Base-by-base conservation (phyloP, 2,329 filamentous ascomycete genomes). In the Bipolaris sorokiniana region DNA sequence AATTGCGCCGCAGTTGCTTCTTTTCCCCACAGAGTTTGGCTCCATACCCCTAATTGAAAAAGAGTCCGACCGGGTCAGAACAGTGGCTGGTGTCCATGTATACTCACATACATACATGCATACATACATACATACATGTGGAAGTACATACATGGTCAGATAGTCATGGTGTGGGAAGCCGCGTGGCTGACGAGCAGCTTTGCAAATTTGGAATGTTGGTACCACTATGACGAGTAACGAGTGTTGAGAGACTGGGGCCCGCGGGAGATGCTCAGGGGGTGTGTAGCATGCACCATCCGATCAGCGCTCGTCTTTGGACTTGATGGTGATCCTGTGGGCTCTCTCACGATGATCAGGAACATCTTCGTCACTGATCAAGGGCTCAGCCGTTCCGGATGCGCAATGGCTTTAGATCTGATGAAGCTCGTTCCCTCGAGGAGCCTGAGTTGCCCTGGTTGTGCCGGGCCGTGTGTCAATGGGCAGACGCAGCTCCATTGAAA, bases 131-230 rank as follows among this genome's bases (percentile, higher is more conserved):
- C 3, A 22, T 3, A 22, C 7, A 2, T 31, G 7, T 31, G 26
- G 26, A 11, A 56, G 36, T n/a, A 48, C n/a, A 16, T n/a, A 48
- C n/a, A 16, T 53, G 13, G 26, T 13, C 10, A 11, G 52, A 54
- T 51, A 44, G 50, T 55, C 58, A 54, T 49, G 13, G 46, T 33
- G 18, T 28, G 41, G 51, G 37, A 45, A 63, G 48, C 62, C 55
- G 62, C 58, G 53, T 53, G 47, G 50, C 34, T 46, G 37, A 41
- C 31, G n/a, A 45, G 45, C 45, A 49, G 47, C 56, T 34, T 34
- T 26, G 23, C 11, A 16, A 3, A 48, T 38, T 38, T 38, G 48
- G 18, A 57, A 49, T 48, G 36, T 31, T 37, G 49, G 42, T 46
- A 31, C 28, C 10, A 31, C 28, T 4, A 51, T 41, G 16, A 50